A percentile compares a stretch with the other conserved stretches of the same genome.
These are phyloP conservation scores for Colletotrichum scovillei DNA, from an alignment of 2,329 filamentous ascomycete species.

Conservation along the genomic window DNA sequence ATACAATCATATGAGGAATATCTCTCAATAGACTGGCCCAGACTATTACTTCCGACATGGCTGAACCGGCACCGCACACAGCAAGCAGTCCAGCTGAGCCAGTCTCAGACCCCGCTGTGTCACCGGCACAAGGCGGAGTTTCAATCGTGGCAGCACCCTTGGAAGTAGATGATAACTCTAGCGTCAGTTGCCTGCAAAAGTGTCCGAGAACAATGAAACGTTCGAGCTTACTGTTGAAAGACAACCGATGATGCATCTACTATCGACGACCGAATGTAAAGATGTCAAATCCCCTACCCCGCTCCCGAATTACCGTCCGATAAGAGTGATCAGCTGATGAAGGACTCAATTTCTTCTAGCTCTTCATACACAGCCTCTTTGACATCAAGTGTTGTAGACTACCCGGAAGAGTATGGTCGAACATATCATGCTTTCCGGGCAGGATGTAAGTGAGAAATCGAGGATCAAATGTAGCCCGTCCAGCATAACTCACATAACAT, in stretches of 20 bases:
- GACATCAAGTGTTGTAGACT: neutral
- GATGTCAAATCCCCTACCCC: neutral
- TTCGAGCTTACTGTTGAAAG: neutral
- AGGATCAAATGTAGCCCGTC: neutral
- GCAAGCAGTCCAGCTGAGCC: neutral
- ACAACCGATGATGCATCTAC: neutral
- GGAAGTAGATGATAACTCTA: neutral
- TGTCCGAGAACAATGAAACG: no score
- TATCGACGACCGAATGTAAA: neutral
- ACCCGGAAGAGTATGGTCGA: neutral
- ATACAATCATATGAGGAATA: no score
- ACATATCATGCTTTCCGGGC: neutral
- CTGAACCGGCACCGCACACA: neutral
- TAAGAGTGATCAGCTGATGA: no score
- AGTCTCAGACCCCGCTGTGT: neutral
- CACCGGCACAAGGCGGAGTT: neutral
- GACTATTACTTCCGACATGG: neutral
- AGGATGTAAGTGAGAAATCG: neutral
- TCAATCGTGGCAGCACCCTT: neutral
- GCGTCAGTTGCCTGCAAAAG: neutral
- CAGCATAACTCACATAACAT: neutral
- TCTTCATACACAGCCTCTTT: neutral
- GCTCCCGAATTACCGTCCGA: no score
- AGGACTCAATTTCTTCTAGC: neutral
- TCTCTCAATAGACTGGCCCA: no score